These are phyloP conservation scores for Sporothrix inflata DNA, from an alignment of 2,329 filamentous ascomycete species.

Conservation along the genomic window DNA sequence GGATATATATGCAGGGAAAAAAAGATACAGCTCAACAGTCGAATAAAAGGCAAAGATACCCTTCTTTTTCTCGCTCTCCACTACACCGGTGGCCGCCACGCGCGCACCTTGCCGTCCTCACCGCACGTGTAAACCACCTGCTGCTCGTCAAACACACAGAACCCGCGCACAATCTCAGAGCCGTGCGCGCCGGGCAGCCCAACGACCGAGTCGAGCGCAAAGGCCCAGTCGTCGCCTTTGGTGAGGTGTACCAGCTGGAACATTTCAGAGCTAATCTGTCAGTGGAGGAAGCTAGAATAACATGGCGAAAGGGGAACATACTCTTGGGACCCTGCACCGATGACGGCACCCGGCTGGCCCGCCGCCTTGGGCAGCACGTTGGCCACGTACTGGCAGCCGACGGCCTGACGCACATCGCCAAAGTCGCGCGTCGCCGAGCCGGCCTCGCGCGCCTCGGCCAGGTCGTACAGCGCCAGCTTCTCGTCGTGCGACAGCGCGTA, in stretches of 20 bases:
- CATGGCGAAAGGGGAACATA: slow-evolving; percentile 48
- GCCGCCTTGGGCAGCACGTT: slow-evolving; percentile 62
- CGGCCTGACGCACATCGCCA: slow-evolving; percentile 68
- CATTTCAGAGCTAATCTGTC: slow-evolving; percentile 50
- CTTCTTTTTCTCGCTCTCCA: background rate
- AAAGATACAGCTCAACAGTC: background rate
- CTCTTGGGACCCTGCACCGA: slow-evolving; percentile 71
- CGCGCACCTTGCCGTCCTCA: slow-evolving; percentile 61
- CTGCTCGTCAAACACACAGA: slow-evolving; percentile 65
- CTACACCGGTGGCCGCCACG: slow-evolving; percentile 51
- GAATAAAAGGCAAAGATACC: slow-evolving; percentile 7
- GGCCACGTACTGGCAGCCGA: slow-evolving; percentile 75
- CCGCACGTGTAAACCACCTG: slow-evolving; percentile 62
- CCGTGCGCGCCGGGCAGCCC: slow-evolving; percentile 66
- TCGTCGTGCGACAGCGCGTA: slow-evolving; percentile 80
- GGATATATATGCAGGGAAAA: background rate
- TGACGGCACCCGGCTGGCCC: slow-evolving; percentile 58
- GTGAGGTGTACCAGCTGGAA: slow-evolving; percentile 65
- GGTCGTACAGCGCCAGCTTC: slow-evolving; percentile 71
- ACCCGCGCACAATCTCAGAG: slow-evolving; percentile 64
- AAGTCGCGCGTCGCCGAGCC: slow-evolving; percentile 61
- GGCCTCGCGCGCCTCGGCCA: slow-evolving; percentile 65
- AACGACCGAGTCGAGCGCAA: slow-evolving; percentile 60
- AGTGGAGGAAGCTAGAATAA: background rate
- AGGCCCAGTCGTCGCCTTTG: slow-evolving; percentile 55